Evolutionary conservation across 148 eudicot species (phyloP).

Genomic region (Suaeda aralocaspica): DNA sequence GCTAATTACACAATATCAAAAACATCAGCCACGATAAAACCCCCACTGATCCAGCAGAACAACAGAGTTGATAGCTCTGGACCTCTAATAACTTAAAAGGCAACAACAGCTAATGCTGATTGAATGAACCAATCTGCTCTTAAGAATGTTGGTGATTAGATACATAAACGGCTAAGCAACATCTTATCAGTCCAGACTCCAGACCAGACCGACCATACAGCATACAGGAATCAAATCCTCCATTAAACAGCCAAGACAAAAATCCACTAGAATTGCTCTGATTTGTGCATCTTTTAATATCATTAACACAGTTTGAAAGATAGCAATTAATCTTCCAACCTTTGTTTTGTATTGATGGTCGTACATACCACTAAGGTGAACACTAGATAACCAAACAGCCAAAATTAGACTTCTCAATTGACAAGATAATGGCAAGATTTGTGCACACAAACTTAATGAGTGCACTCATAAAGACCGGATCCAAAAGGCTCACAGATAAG

Average conservation of each 20-base stretch:
- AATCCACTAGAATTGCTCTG: neutral
- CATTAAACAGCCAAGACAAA: neutral
- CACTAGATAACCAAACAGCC: neutral
- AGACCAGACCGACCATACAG: neutral
- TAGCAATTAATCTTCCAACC: neutral
- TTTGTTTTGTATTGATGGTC: too few relatives aligned
- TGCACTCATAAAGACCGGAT: neutral
- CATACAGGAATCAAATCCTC: neutral
- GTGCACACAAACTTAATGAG: neutral
- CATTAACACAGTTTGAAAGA: neutral
- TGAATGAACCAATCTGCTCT: neutral
- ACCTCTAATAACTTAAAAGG: neutral
- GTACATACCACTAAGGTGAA: neutral
- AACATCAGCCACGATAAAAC: neutral
- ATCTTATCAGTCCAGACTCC: neutral
- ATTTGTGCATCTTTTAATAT: neutral
- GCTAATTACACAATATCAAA: neutral
- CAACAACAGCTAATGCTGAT: neutral
- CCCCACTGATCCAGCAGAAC: neutral
- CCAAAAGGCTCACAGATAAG: neutral
- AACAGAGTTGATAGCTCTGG: neutral
- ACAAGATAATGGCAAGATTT: neutral
- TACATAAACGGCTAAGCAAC: neutral
- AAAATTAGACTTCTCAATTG: neutral
- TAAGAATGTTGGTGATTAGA: neutral